phyloP scores from a whole-genome alignment of 129 eudicot genomes.

The Gnaphalium uliginosum region DNA sequence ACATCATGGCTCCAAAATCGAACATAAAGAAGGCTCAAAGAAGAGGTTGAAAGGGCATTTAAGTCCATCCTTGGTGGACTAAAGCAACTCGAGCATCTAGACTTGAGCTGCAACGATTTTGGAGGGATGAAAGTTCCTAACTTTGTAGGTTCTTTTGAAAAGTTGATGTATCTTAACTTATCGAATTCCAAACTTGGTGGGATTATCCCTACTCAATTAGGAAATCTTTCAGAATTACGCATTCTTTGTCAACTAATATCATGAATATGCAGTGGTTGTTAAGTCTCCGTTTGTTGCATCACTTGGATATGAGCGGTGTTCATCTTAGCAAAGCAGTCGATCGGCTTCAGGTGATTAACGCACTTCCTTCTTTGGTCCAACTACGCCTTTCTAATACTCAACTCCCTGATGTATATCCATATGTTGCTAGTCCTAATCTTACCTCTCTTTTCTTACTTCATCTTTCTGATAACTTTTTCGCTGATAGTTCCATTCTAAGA shows the following conservation, averaged over 20 bases:
- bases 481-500: not conserved
- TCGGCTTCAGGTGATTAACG: conserved; percentile 36
- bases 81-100: not conserved
- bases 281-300: conserved; percentile 21
- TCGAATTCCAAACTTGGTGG: conserved; percentile 8
- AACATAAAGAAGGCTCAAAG: not conserved
- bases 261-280: conserved; percentile 25
- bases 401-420: not conserved
- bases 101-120: conserved; percentile 26
- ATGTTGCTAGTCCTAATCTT: not conserved
- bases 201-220: not conserved
- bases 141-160: not conserved
- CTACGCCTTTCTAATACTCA: conserved; percentile 15
- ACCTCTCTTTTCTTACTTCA: conserved; percentile 24
- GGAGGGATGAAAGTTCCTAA: conserved; percentile 1
- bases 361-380: conserved; percentile 31
- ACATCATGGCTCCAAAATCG: too few relatives aligned
- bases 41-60: conserved; percentile 12
- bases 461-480: conserved; percentile 17
- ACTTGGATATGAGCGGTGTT: conserved; percentile 30
- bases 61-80: not conserved
- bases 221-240: not conserved
- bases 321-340: conserved; percentile 22
- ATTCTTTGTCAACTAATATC: not conserved
- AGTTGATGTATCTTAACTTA: conserved; percentile 14